Base-by-base conservation (phyloP, 2,329 filamentous ascomycete species). In the Diaporthe longicolla region DNA sequence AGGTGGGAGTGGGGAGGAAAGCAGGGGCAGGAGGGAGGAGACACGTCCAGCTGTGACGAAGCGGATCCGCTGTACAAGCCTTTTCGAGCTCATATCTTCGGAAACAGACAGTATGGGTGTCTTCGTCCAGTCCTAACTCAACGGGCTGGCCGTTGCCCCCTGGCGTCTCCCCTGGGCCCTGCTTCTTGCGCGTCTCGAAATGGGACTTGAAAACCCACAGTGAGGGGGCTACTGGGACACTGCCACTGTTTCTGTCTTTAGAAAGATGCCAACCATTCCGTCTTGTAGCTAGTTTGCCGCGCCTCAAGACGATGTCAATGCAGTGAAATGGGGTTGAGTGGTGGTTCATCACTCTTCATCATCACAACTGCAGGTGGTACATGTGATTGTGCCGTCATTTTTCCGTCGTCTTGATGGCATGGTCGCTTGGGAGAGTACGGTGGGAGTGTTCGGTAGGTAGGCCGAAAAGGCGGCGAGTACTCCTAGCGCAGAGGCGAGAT, bases 41-140 rank as follows among this genome's bases (percentile, higher is more conserved):
- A 52, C 57, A 48, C 29, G 45, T 43, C 57, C 57, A 63, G 65
- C 63, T 70, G 57, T 68, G 52, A 40, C 58, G 65, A 29, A 55
- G 73, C 73, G 73, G 73, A 73, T 73, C 73, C 73, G 73, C 73
- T 45, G 59, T 55, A 66, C 57, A 71, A 71, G 70, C 57, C 57
- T 71, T 52, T 66, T 66, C 40, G 66, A 69, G 54, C 65, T 70
- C 65, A 68, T 19, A 55, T 50, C 43, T 69, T 68, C 32, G 37
- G 32, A 66, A 50, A 73, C 54, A 54, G 63, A 73, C 54, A 45
- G 63, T 40, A 65, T 29, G 8, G 52, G 21, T 55, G 40, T 29
- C 57, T 43, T 55, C 69, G 50, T 72, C 54, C 66, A 37, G 54
- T 71, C 48, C 48, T 24, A 48, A 48, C 40, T 35, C 61, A 54